phyloP scores from a whole-genome alignment of 2,329 filamentous ascomycete species.

The Ascochyta viciae-villosae region DNA sequence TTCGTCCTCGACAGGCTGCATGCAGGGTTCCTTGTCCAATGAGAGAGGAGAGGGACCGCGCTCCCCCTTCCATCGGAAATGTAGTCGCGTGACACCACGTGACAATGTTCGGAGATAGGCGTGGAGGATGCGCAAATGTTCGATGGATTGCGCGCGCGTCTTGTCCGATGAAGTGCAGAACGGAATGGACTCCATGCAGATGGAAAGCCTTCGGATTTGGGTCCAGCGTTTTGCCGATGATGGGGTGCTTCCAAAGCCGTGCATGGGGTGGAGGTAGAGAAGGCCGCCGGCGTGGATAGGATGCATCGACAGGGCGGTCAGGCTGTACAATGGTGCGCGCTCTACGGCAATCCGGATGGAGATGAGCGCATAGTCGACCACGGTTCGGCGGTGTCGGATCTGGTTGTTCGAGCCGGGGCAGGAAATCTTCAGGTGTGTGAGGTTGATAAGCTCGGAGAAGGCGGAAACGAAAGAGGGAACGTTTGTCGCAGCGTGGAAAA shows the following conservation, averaged over 20 bases:
- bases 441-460: conserved; percentile 70
- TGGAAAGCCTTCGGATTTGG: conserved; percentile 76
- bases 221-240: conserved; percentile 75
- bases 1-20: conserved; percentile 59
- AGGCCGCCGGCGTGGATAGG: conserved; percentile 78
- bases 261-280: conserved; percentile 76
- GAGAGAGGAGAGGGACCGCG: conserved; percentile 78
- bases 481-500: conserved; percentile 90
- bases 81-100: conserved; percentile 70
- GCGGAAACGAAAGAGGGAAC: conserved; percentile 83
- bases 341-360: conserved; percentile 85
- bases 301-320: conserved; percentile 74
- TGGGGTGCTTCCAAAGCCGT: conserved; percentile 77
- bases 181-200: conserved; percentile 74
- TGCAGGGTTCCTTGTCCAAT: conserved; percentile 73
- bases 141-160: conserved; percentile 69
- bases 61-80: conserved; percentile 77
- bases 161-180: conserved; percentile 60
- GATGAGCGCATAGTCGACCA: conserved; percentile 88
- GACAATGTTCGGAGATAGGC: conserved; percentile 79
- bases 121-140: conserved; percentile 71
- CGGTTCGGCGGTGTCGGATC: conserved; percentile 75
- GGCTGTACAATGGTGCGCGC: conserved; percentile 68
- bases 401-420: conserved; percentile 73
- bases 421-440: conserved; percentile 77